Percentiles rank a stretch among this genome's conserved stretches.
These are phyloP conservation scores for Calocybe cyanea DNA, from an alignment of 768 basidiomycete genomes.

Conservation along the genomic window DNA sequence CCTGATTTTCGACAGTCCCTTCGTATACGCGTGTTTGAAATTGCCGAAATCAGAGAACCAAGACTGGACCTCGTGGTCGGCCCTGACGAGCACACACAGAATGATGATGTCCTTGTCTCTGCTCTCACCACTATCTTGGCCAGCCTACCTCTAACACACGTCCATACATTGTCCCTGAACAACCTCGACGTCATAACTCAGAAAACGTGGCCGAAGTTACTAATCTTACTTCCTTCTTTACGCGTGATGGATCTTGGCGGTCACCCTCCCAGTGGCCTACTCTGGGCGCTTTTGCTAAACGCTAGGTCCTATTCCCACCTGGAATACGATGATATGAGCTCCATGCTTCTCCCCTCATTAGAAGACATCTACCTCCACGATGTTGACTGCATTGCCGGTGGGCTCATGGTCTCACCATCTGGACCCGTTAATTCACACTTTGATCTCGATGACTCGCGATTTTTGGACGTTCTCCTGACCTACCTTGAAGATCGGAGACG, in stretches of 20 bases:
- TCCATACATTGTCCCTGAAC: constrained; percentile 32
- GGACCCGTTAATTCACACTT: constrained; percentile 28
- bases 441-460: constrained; percentile 38
- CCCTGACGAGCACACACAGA: constrained; percentile 20
- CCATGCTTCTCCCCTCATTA: constrained; percentile 28
- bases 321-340: constrained; percentile 21
- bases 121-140: constrained; percentile 28
- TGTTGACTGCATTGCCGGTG: constrained; percentile 36
- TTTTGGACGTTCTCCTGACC: constrained; percentile 34
- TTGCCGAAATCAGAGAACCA: constrained; percentile 18
- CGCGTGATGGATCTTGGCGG: constrained; percentile 34
- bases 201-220: constrained; percentile 33
- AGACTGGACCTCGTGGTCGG: constrained; percentile 29
- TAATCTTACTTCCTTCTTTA: constrained; percentile 26
- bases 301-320: constrained; percentile 26
- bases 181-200: constrained; percentile 36
- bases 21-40: constrained; percentile 29
- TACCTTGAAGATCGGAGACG: constrained; percentile 27
- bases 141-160: constrained; percentile 26
- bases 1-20: constrained; percentile 30
- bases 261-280: constrained; percentile 33
- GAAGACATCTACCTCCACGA: constrained; percentile 35
- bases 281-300: constrained; percentile 37
- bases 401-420: constrained; percentile 33
- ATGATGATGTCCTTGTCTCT: constrained; percentile 30